These are phyloP conservation scores for Ehretia macrophylla DNA, from an alignment of 257 asterid genomes.

Conservation along the genomic window DNA sequence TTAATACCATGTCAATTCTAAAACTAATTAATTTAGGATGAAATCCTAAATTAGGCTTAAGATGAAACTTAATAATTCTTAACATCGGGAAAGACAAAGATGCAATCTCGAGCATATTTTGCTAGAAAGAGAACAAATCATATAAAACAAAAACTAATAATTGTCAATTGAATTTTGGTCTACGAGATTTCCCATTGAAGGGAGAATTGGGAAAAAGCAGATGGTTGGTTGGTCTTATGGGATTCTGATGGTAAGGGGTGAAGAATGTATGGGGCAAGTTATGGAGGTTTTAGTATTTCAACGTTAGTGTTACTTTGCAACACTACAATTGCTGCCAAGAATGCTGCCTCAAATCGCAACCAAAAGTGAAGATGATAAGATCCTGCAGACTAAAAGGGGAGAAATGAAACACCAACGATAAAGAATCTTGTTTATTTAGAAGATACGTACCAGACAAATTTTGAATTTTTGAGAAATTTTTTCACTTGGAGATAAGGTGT, in stretches of 20 bases:
- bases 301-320: conserved; percentile 15
- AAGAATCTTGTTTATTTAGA: conserved; percentile 5
- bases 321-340: conserved; percentile 17
- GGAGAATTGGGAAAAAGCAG: background rate
- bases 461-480: too few relatives aligned
- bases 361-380: conserved; percentile 37
- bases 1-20: too few relatives aligned
- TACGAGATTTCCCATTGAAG: too few relatives aligned
- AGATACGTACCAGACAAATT: too few relatives aligned
- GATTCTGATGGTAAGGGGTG: conserved; percentile 17
- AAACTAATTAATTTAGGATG: too few relatives aligned
- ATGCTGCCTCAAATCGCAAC: conserved; percentile 26
- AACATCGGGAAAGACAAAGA: too few relatives aligned
- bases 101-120: too few relatives aligned
- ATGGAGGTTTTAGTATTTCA: conserved; percentile 27
- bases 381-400: conserved; percentile 24
- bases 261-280: conserved; percentile 38
- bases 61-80: too few relatives aligned
- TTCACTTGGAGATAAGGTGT: too few relatives aligned
- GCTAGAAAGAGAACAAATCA: background rate
- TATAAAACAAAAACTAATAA: background rate
- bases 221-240: conserved; percentile 1
- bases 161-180: conserved; percentile 7
- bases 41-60: too few relatives aligned
- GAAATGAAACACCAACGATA: conserved; percentile 14